Evolutionary conservation across 1,139 yeast species (phyloP), one percentile per base, ranked within the genome.

Genomic region (Magnusiomyces tetraspermus): DNA sequence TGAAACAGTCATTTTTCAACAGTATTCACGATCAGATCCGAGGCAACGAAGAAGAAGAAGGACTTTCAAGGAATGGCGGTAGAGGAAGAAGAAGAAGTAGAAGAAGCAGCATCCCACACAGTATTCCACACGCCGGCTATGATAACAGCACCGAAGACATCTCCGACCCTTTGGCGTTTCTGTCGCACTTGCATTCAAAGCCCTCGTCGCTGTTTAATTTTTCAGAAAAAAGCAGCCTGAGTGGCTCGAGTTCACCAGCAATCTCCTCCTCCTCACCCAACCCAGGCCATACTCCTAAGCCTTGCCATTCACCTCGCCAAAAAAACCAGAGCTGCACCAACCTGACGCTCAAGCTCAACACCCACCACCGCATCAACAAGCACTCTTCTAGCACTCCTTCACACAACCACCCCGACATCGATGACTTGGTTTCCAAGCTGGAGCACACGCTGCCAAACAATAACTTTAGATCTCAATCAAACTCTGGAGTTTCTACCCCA

Each of bases 21-120:
- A 30, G 31, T 8, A 23, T 33, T 21, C 49, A 36, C 31, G 46
- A 42, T 21, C 46, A 23, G 11, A 42, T 42, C 42, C 31, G 49
- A 22, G 49, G 48, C 28, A 23, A 31, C 31, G 28, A 36, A 36
- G 49, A 33, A 15, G 5, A 30, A 31, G 38, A 28, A 2, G 36
- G 17, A 15, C 22, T 24, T 10, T 3, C 28, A 11, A 6, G 15
- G 21, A 26, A 19, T 13, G 10, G 21, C 41, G 17, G 10, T 17
- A 10, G 41, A 37, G 19, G 41, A 15, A 6, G 19, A 37, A n/a
- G 6, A 37, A 6, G 41, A 37, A 37, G 6, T 6, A 37, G 19
- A 37, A 37, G n/a, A 10, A 8, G 33, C 33, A 30, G 33, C 33
- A 30, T 8, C 8, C 8, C 33, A 13, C 8, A 30, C 8, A 8